Percentiles rank a stretch among this genome's conserved stretches.
phyloP scores from a whole-genome alignment of 345 rosid species.

The Pelargonium nanum region DNA sequence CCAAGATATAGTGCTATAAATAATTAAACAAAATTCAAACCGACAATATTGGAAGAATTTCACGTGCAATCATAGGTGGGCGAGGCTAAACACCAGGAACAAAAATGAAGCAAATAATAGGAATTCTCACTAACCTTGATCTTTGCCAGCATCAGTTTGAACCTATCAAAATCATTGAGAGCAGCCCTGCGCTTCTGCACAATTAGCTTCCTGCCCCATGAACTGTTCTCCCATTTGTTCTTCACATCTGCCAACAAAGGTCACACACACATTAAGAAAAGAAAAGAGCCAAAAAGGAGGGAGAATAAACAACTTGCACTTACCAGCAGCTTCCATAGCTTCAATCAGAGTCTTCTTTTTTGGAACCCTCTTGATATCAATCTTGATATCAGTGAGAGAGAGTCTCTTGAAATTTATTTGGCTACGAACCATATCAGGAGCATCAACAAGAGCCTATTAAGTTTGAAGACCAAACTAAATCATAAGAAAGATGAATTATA shows the following conservation, averaged over 20 bases:
- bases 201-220: conserved; percentile 78
- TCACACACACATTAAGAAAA: background rate
- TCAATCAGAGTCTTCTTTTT: conserved; percentile 74
- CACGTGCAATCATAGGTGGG: too few species aligned
- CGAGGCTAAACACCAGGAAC: too few species aligned
- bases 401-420: conserved; percentile 95
- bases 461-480: background rate
- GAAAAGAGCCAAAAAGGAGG: background rate
- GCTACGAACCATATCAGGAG: conserved; percentile 84
- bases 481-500: background rate
- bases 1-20: too few species aligned
- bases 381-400: conserved; percentile 71
- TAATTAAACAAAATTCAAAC: too few species aligned
- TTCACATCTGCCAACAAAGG: conserved; percentile 46
- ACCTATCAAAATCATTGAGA: conserved; percentile 72
- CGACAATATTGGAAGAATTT: too few species aligned
- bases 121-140: conserved; percentile 49
- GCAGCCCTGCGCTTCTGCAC: conserved; percentile 71
- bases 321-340: conserved; percentile 94
- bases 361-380: conserved; percentile 68
- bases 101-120: too few species aligned
- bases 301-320: conserved; percentile 4
- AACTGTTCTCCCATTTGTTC: conserved; percentile 78
- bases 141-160: conserved; percentile 81
- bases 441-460: conserved; percentile 79